phyloP scores from a whole-genome alignment of 2,329 filamentous ascomycete genomes.

The Diaporthe nobilis region DNA sequence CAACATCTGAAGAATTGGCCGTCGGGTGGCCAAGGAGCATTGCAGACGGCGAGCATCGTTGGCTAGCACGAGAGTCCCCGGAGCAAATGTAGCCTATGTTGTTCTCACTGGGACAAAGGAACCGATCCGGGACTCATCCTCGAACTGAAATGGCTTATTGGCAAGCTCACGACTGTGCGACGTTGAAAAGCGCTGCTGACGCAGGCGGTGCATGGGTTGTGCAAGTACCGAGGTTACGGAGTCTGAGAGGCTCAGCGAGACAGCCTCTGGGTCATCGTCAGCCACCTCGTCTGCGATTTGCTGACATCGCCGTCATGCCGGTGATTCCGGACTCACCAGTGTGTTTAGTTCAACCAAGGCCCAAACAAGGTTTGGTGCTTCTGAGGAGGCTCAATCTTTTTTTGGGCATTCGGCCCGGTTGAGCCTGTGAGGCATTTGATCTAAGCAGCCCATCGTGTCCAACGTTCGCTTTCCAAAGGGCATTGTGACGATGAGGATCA shows the following conservation, averaged over 20 bases:
- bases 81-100: not conserved
- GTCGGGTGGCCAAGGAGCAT: not conserved
- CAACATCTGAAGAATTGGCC: not conserved
- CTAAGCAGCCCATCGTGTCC: not conserved
- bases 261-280: slow-evolving; percentile 10
- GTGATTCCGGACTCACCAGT: not conserved
- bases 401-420: slow-evolving; percentile 26
- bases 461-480: not conserved
- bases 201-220: not conserved
- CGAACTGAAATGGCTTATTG: not conserved
- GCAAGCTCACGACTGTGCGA: slow-evolving; percentile 6
- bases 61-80: not conserved
- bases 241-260: not conserved
- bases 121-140: not conserved
- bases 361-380: not conserved
- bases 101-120: not conserved
- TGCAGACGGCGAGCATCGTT: not conserved
- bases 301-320: slow-evolving; percentile 11
- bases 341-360: not conserved
- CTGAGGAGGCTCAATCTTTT: slow-evolving; percentile 10
- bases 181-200: slow-evolving; percentile 1
- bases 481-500: slow-evolving; percentile 16
- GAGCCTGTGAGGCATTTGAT: not conserved
- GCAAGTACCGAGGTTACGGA: not conserved
- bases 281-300: slow-evolving; percentile 13